Percentiles rank a stretch among this genome's conserved stretches.
phyloP scores from a whole-genome alignment of 768 basidiomycete genomes.

The Hysterangium stoloniferum region DNA sequence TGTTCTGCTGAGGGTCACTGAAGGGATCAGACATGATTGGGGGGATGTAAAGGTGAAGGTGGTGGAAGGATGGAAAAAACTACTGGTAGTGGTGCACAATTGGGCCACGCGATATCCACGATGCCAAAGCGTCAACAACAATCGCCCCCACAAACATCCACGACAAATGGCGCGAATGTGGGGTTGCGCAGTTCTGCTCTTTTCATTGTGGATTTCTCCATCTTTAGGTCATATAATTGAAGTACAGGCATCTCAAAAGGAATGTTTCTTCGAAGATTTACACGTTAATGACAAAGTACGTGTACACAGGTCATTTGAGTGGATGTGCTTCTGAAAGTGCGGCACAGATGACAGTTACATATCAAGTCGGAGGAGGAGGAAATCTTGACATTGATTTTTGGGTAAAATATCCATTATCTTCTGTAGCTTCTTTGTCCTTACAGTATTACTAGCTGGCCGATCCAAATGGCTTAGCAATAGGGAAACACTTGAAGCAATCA shows the following conservation, averaged over 20 bases:
- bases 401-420: constrained; percentile 37
- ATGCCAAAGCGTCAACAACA: constrained; percentile 2
- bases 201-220: constrained; percentile 31
- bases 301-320: constrained; percentile 6
- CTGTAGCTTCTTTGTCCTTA: constrained; percentile 10
- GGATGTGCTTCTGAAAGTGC: not conserved
- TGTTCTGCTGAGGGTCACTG: constrained; percentile 6
- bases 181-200: constrained; percentile 34
- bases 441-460: constrained; percentile 58
- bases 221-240: constrained; percentile 63
- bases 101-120: constrained; percentile 8
- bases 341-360: constrained; percentile 93
- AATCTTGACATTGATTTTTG: constrained; percentile 97
- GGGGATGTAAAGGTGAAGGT: constrained; percentile 1
- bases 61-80: not conserved
- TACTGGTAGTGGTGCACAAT: not conserved
- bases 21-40: constrained; percentile 8
- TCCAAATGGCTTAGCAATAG: constrained; percentile 58
- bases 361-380: constrained; percentile 96
- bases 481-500: constrained; percentile 77
- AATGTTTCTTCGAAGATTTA: constrained; percentile 95
- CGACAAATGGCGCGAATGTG: constrained; percentile 31
- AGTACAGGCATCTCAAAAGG: constrained; percentile 72
- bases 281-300: constrained; percentile 81
- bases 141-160: constrained; percentile 3